phyloP scores from a whole-genome alignment of 2,329 filamentous ascomycete genomes.

The Penicillium sp. region DNA sequence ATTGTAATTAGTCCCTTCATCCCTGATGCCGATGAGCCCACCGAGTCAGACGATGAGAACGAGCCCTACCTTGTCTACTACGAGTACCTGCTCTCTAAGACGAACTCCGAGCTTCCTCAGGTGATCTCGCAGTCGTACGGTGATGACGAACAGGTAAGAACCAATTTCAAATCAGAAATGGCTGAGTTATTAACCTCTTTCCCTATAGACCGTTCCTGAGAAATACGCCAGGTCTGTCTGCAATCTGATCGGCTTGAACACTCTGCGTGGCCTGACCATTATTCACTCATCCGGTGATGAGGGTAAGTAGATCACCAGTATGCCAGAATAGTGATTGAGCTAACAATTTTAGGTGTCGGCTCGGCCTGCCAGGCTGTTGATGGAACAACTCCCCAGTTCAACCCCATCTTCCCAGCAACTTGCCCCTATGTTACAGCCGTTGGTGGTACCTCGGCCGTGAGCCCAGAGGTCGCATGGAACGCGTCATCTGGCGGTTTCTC shows the following conservation, averaged over 20 bases:
- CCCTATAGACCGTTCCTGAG: conserved; percentile 55
- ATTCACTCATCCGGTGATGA: conserved; percentile 62
- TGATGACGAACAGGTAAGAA: conserved; percentile 55
- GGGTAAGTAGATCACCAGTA: conserved; percentile 12
- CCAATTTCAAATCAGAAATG: background rate
- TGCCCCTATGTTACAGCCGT: conserved; percentile 70
- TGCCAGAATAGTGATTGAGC: background rate
- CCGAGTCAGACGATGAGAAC: conserved; percentile 53
- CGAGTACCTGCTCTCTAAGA: conserved; percentile 56
- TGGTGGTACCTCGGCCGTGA: conserved; percentile 56
- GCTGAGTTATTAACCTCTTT: background rate
- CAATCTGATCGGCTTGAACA: conserved; percentile 64
- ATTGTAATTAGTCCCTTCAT: conserved; percentile 43
- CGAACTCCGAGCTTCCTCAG: conserved; percentile 55
- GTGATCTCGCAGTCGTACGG: conserved; percentile 68
- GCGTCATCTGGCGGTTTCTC: conserved; percentile 53
- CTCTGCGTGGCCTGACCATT: conserved; percentile 67
- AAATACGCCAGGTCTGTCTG: conserved; percentile 65
- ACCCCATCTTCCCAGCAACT: conserved; percentile 64
- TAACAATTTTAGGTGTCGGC: conserved; percentile 50
- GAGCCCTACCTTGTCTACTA: conserved; percentile 69
- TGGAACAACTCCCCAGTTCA: conserved; percentile 56
- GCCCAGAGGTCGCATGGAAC: conserved; percentile 52
- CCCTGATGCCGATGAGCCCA: conserved; percentile 46
- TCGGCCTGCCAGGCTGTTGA: conserved; percentile 61